Conservation (phyloP, 2,329 filamentous ascomycete species). For the Coniochaeta hoffmannii region DNA sequence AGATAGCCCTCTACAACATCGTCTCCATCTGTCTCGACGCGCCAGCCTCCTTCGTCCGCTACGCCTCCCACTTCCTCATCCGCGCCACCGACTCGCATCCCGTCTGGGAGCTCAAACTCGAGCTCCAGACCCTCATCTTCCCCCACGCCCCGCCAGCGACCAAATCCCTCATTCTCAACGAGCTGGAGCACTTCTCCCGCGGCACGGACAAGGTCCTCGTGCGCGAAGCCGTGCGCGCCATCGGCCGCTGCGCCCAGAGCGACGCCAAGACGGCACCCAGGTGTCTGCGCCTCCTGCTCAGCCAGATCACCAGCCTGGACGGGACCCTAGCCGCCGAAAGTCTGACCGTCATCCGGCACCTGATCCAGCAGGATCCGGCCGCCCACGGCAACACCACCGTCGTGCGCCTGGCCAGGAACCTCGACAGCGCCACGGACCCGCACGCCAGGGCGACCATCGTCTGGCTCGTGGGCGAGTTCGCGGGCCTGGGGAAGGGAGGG, state of each 20-base stretch:
- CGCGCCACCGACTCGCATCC: slow-evolving; percentile 69
- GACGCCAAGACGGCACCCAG: slow-evolving; percentile 63
- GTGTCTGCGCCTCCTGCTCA: slow-evolving; percentile 75
- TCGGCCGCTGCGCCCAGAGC: slow-evolving; percentile 84
- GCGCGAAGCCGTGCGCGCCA: slow-evolving; percentile 82
- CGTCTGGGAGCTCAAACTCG: slow-evolving; percentile 87
- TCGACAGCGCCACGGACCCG: slow-evolving; percentile 81
- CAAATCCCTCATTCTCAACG: slow-evolving; percentile 82
- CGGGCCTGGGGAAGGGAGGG: slow-evolving; percentile 48
- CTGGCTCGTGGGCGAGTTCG: slow-evolving; percentile 94
- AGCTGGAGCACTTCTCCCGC: slow-evolving; percentile 87
- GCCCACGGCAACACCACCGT: slow-evolving; percentile 76
- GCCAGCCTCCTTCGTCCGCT: slow-evolving; percentile 77
- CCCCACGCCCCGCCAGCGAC: slow-evolving; percentile 67
- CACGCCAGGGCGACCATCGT: slow-evolving; percentile 90
- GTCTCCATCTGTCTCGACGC: slow-evolving; percentile 78
- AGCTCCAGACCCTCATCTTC: slow-evolving; percentile 85
- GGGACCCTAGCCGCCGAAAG: slow-evolving; percentile 86
- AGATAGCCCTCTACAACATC: slow-evolving; percentile 88
- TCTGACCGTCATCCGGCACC: slow-evolving; percentile 86
- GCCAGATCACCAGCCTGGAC: slow-evolving; percentile 83
- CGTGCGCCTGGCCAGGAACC: slow-evolving; percentile 79
- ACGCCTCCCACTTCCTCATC: slow-evolving; percentile 84
- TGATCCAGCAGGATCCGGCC: slow-evolving; percentile 84
- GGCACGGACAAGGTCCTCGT: slow-evolving; percentile 68